phyloP scores from a whole-genome alignment of 1,284 basidiomycete genomes.

The Wolfiporia cocos region DNA sequence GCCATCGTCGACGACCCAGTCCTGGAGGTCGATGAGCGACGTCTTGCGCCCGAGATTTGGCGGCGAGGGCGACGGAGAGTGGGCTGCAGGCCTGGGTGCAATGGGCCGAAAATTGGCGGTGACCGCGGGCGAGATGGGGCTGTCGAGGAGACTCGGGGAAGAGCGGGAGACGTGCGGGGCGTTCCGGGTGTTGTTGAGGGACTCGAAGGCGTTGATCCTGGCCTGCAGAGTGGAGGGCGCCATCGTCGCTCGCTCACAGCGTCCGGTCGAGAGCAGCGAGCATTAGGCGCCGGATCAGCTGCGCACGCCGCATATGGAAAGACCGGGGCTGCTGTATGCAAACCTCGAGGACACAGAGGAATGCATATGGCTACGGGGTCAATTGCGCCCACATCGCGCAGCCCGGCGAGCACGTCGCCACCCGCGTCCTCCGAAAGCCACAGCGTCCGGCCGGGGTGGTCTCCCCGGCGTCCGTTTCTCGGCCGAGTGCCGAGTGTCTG shows the following conservation, averaged over 20 bases:
- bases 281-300: no score
- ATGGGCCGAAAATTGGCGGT: conserved; percentile 18
- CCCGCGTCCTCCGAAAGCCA: no score
- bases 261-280: neutral
- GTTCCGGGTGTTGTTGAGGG: conserved; percentile 14
- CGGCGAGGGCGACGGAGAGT: conserved; percentile 47
- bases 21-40: conserved; percentile 66
- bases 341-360: no score
- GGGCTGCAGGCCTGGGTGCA: conserved; percentile 14
- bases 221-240: conserved; percentile 49
- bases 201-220: conserved; percentile 53
- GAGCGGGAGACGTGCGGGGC: conserved; percentile 11
- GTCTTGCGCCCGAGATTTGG: conserved; percentile 48
- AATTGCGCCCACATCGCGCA: no score
- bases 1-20: conserved; percentile 69
- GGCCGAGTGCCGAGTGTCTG: no score
- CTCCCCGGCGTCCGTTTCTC: no score
- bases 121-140: conserved; percentile 40
- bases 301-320: neutral
- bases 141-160: conserved; percentile 33
- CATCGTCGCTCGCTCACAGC: conserved; percentile 24
- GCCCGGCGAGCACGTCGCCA: no score
- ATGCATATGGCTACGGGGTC: no score
- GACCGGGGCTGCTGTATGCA: neutral
- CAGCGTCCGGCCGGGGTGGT: no score